phyloP scores from a whole-genome alignment of 83 land plant genomes.

The Picea mariana region DNA sequence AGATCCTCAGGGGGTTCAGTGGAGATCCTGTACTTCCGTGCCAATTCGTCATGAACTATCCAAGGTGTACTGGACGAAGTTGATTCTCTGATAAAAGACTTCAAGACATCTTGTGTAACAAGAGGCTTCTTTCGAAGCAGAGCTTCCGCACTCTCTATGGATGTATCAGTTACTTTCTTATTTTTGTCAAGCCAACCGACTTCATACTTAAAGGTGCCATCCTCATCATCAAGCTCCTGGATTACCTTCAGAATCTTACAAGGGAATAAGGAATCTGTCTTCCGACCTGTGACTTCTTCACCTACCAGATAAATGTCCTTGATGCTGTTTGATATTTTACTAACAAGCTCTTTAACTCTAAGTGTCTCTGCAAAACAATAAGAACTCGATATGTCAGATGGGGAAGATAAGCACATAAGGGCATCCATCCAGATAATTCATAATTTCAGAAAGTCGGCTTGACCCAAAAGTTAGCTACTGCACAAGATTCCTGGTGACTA shows the following conservation, averaged over 20 bases:
- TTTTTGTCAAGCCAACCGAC: constrained; percentile 70
- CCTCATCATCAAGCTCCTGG: constrained; percentile 22
- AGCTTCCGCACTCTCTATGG: constrained; percentile 37
- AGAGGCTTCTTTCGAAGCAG: constrained; percentile 71
- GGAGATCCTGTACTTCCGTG: constrained; percentile 61
- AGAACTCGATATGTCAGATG: neutral
- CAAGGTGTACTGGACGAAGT: constrained; percentile 72
- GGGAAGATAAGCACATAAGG: neutral
- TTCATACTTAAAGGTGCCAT: constrained; percentile 45
- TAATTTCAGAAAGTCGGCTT: neutral
- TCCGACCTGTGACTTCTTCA: constrained; percentile 54
- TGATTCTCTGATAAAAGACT: constrained; percentile 83
- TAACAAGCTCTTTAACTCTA: constrained; percentile 62
- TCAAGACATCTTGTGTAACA: constrained; percentile 58
- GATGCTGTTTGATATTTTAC: constrained; percentile 42
- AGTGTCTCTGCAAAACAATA: constrained; percentile 54
- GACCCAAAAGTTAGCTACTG: neutral
- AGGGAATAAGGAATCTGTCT: constrained; percentile 26
- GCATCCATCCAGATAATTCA: neutral
- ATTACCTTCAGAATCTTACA: constrained; percentile 74
- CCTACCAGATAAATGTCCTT: constrained; percentile 62
- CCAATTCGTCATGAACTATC: constrained; percentile 75
- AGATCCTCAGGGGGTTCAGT: constrained; percentile 61
- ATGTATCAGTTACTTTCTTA: constrained; percentile 20
- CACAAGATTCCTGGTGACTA: neutral